A percentile compares a stretch with the other conserved stretches of the same genome.
Conservation (phyloP, 805 yeast species). For the Saccharomycopsis fodiens region DNA sequence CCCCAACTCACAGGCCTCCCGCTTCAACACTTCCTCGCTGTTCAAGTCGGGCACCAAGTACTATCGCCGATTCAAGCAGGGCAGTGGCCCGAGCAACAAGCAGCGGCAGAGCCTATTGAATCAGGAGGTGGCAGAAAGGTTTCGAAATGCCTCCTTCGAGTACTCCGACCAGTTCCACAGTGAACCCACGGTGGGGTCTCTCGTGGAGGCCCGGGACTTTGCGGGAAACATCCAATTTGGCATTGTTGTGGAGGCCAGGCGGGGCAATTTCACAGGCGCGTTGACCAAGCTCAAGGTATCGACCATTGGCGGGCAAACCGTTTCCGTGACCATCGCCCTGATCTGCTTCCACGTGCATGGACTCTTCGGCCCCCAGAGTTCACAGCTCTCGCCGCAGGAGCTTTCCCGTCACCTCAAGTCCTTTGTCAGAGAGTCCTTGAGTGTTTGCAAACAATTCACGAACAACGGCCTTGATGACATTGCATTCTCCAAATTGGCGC, state of each 20-base stretch:
- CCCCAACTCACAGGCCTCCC: too few relatives aligned
- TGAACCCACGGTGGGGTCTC: constrained; percentile 28
- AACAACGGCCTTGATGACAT: constrained; percentile 8
- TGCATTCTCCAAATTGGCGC: constrained; percentile 15
- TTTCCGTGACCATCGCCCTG: constrained; percentile 26
- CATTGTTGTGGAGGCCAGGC: constrained; percentile 29
- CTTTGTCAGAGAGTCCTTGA: constrained; percentile 25
- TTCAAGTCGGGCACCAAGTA: too few relatives aligned
- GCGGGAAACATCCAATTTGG: constrained; percentile 27
- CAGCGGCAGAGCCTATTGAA: neutral
- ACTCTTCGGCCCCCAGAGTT: constrained; percentile 25
- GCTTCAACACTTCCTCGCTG: too few relatives aligned
- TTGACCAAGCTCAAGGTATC: constrained; percentile 25
- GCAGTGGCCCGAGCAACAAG: too few relatives aligned
- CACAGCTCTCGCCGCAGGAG: neutral
- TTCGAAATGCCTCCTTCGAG: neutral
- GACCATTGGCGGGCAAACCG: constrained; percentile 29
- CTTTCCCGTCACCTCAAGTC: constrained; percentile 24
- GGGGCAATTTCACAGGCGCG: constrained; percentile 28
- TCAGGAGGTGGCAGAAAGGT: neutral
- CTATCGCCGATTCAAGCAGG: too few relatives aligned
- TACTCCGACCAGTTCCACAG: neutral
- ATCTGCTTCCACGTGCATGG: constrained; percentile 29
- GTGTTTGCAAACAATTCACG: constrained; percentile 16
- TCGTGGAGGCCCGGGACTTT: constrained; percentile 31